A percentile compares a stretch with the other conserved stretches of the same genome.
Evolutionary conservation across 106 monocot species (phyloP).

Genomic region (Dendrobium huoshanense): DNA sequence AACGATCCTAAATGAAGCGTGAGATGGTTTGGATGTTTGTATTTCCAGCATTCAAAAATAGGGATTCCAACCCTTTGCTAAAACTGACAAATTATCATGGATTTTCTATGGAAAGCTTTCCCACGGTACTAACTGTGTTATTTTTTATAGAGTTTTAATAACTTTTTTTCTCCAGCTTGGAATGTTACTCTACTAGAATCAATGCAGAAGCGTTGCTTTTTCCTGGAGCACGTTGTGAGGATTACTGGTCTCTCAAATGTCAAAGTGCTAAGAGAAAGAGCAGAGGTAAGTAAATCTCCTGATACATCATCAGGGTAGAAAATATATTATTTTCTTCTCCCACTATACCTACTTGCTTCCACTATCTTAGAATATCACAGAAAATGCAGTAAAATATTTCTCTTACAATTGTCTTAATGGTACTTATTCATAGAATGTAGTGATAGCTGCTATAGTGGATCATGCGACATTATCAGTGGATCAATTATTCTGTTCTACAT

Average conservation of each 20-base stretch:
- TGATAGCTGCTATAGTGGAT: background rate
- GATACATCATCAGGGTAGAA: background rate
- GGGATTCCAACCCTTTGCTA: background rate
- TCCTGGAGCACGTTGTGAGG: conserved; percentile 67
- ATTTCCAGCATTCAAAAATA: background rate
- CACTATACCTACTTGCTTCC: background rate
- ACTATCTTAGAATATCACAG: background rate
- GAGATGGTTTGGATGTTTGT: background rate
- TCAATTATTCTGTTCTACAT: background rate
- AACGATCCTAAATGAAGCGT: background rate
- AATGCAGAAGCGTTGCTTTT: conserved; percentile 81
- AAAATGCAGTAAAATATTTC: background rate
- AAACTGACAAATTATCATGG: background rate
- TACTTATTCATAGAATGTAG: background rate
- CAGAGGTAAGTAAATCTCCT: conserved; percentile 55
- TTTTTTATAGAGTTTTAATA: background rate
- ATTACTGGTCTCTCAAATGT: conserved; percentile 77
- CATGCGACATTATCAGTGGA: background rate
- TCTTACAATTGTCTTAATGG: background rate
- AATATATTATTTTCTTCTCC: background rate
- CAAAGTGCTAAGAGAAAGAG: conserved; percentile 66
- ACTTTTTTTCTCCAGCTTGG: conserved; percentile 46
- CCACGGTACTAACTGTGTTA: background rate
- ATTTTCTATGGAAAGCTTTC: conserved; percentile 1
- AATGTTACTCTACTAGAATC: conserved; percentile 84